Conservation (phyloP, 1,284 basidiomycete species). For the Ceratobasidium theobromae region DNA sequence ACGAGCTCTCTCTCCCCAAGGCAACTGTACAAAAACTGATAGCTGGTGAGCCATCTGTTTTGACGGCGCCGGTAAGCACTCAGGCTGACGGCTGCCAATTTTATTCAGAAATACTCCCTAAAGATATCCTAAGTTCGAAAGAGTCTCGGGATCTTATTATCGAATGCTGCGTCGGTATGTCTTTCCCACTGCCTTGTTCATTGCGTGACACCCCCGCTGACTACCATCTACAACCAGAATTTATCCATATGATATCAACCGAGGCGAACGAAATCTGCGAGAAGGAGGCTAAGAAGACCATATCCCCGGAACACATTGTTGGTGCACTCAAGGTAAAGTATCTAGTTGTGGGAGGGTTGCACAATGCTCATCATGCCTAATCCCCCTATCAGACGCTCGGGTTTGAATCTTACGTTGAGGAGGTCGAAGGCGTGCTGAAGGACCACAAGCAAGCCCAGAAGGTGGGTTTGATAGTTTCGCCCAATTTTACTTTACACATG, state of each 20-base stretch:
- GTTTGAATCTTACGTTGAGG: slow-evolving; percentile 83
- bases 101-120: slow-evolving; percentile 80
- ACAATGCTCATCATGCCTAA: neutral
- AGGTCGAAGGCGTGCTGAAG: slow-evolving; percentile 89
- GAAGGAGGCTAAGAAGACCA: slow-evolving; percentile 98
- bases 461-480: slow-evolving; percentile 49
- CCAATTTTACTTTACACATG: neutral
- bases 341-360: neutral
- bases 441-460: slow-evolving; percentile 96
- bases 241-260: slow-evolving; percentile 96
- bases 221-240: slow-evolving; percentile 62
- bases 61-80: neutral
- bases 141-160: slow-evolving; percentile 96
- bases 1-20: slow-evolving; percentile 93
- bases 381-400: slow-evolving; percentile 68
- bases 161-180: slow-evolving; percentile 95
- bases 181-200: neutral
- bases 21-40: slow-evolving; percentile 99
- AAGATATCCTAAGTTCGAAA: slow-evolving; percentile 89
- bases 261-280: slow-evolving; percentile 99
- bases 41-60: slow-evolving; percentile 58
- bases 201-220: neutral
- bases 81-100: neutral
- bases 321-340: slow-evolving; percentile 78
- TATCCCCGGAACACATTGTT: slow-evolving; percentile 96